Evolutionary conservation across 1,284 basidiomycete genomes (phyloP).

Genomic region (Rhodotorula sp.): DNA sequence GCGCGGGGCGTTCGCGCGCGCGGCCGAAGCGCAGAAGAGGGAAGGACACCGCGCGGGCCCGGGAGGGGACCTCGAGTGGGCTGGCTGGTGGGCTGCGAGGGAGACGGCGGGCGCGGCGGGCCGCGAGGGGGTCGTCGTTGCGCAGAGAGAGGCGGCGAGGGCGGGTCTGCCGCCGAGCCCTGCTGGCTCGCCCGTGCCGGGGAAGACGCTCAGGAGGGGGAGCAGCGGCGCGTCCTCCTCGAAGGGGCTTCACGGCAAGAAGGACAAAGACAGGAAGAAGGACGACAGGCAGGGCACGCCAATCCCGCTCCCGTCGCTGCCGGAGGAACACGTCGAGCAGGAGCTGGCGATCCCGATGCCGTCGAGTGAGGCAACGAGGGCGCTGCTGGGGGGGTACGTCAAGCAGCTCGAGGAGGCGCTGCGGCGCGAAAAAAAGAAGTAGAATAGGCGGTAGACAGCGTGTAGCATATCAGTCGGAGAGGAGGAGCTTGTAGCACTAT

Average conservation of each 20-base stretch:
- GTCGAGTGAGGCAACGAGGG: slow-evolving; percentile 1
- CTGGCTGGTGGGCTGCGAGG: slow-evolving; percentile 30
- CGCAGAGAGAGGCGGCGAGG: slow-evolving; percentile 10
- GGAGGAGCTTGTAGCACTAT: neutral
- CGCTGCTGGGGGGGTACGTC: slow-evolving; percentile 12
- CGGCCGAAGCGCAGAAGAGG: neutral
- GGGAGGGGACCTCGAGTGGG: slow-evolving; percentile 29
- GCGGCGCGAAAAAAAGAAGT: slow-evolving; percentile 1
- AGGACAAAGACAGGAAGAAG: neutral
- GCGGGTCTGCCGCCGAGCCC: neutral
- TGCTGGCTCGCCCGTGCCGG: neutral
- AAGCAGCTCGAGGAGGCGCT: slow-evolving; percentile 11
- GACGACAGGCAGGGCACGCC: neutral
- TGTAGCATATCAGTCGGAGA: too few species aligned
- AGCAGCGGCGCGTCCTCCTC: neutral
- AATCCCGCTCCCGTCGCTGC: neutral
- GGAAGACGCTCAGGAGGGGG: neutral
- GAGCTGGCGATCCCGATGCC: slow-evolving; percentile 20
- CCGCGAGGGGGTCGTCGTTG: slow-evolving; percentile 15
- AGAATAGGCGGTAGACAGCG: neutral
- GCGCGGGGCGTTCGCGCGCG: neutral
- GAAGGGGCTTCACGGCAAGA: neutral
- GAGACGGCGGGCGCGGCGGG: slow-evolving; percentile 23
- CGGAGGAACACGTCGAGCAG: neutral
- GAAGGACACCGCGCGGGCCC: slow-evolving; percentile 12